A percentile compares a stretch with the other conserved stretches of the same genome.
phyloP scores from a whole-genome alignment of 1,284 basidiomycete species.

The Leccinum griseonigrum region DNA sequence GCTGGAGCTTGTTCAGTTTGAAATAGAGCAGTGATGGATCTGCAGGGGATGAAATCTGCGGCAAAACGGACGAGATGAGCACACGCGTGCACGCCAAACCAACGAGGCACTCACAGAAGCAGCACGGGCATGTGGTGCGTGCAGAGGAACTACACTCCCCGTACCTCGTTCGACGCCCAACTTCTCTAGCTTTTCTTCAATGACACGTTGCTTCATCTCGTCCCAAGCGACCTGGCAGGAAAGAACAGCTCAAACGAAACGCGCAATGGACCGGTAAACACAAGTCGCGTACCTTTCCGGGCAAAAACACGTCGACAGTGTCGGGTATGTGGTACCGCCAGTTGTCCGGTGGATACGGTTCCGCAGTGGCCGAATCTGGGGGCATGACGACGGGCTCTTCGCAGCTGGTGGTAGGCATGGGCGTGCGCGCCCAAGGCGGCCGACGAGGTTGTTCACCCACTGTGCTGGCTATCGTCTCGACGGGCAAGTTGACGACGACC shows the following conservation, averaged over 20 bases:
- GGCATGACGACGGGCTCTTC: slow-evolving; percentile 37
- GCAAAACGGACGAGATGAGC: slow-evolving; percentile 3
- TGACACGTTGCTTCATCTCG: slow-evolving; percentile 59
- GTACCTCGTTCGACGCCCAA: slow-evolving; percentile 71
- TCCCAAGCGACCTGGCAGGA: slow-evolving; percentile 64
- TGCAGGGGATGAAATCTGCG: slow-evolving; percentile 83
- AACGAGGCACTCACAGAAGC: slow-evolving; percentile 59
- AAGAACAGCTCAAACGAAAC: slow-evolving; percentile 13
- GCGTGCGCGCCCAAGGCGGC: slow-evolving; percentile 60
- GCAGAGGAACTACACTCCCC: slow-evolving; percentile 55
- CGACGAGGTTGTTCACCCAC: slow-evolving; percentile 45
- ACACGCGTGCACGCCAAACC: slow-evolving; percentile 13
- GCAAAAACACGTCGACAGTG: slow-evolving; percentile 75
- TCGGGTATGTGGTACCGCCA: slow-evolving; percentile 55
- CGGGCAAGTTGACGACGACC: slow-evolving; percentile 68
- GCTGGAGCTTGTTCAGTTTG: slow-evolving; percentile 79
- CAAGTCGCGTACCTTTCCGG: slow-evolving; percentile 59
- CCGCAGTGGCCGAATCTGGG: slow-evolving; percentile 52
- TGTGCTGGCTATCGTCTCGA: slow-evolving; percentile 52
- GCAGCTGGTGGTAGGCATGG: slow-evolving; percentile 45
- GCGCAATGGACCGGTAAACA: slow-evolving; percentile 1
- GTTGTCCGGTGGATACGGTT: slow-evolving; percentile 60
- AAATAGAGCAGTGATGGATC: slow-evolving; percentile 76
- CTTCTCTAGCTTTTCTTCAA: slow-evolving; percentile 76
- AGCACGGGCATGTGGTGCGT: slow-evolving; percentile 72